A percentile compares a stretch with the other conserved stretches of the same genome.
phyloP scores from a whole-genome alignment of 2,329 filamentous ascomycete species.

The Clarireedia paspali region DNA sequence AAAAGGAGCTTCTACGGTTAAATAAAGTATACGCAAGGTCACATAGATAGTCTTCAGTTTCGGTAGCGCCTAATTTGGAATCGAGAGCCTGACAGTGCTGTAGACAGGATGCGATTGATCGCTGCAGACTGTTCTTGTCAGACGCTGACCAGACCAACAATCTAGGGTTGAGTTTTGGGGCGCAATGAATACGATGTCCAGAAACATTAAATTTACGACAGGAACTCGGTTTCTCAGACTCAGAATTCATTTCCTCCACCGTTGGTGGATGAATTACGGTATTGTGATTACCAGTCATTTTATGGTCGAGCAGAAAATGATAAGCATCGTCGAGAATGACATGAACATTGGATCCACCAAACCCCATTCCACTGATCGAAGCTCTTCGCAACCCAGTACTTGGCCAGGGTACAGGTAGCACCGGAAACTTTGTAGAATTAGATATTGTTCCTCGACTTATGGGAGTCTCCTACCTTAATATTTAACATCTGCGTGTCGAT shows the following conservation, averaged over 20 bases:
- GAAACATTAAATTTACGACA: too few relatives aligned
- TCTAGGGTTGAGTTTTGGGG: neutral
- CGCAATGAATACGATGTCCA: too few relatives aligned
- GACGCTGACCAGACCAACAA: neutral
- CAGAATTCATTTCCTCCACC: neutral
- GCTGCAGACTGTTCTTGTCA: neutral
- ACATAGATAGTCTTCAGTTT: neutral
- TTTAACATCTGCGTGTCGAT: constrained; percentile 16
- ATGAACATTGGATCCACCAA: constrained; percentile 26
- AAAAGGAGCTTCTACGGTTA: neutral
- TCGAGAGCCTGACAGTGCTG: neutral
- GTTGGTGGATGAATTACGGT: neutral
- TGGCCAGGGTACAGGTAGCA: neutral
- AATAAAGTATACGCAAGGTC: neutral
- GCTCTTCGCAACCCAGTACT: neutral
- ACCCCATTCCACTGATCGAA: neutral
- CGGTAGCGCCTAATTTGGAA: neutral
- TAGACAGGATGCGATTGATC: neutral
- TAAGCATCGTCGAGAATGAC: constrained; percentile 29
- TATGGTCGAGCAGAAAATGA: neutral
- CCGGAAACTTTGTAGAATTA: neutral
- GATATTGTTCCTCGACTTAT: neutral
- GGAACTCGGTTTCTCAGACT: too few relatives aligned
- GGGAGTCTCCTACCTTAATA: constrained; percentile 2
- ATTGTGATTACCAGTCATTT: neutral